Percentiles rank a stretch among this genome's conserved stretches.
Evolutionary conservation across 352 stramenopile species (phyloP).

Genomic region (Globisporangium viniferum): DNA sequence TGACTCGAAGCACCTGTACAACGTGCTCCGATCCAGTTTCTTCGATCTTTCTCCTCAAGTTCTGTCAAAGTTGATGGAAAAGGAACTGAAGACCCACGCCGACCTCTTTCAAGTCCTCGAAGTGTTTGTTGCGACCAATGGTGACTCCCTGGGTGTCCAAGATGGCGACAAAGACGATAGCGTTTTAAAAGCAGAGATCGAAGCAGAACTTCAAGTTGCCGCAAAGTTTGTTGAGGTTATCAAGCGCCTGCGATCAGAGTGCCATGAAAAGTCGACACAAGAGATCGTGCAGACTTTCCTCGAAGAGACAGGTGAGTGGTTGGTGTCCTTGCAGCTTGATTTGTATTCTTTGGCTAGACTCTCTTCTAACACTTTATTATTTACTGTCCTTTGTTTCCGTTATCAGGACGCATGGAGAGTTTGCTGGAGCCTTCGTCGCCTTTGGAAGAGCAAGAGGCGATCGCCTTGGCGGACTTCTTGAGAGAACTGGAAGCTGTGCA

Average conservation of each 20-base stretch:
- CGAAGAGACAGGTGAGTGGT: slow-evolving; percentile 31
- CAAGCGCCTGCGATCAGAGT: slow-evolving; percentile 38
- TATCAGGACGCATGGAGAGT: slow-evolving; percentile 28
- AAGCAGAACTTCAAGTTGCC: slow-evolving; percentile 7
- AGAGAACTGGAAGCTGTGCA: slow-evolving; percentile 58
- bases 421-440: slow-evolving; percentile 48
- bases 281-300: slow-evolving; percentile 68
- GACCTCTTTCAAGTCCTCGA: slow-evolving; percentile 54
- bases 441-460: slow-evolving; percentile 49
- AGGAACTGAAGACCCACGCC: slow-evolving; percentile 42
- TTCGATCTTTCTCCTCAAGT: slow-evolving; percentile 53
- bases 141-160: slow-evolving; percentile 15
- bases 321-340: not conserved
- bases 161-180: not conserved
- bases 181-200: not conserved
- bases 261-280: slow-evolving; percentile 44
- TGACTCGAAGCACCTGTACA: slow-evolving; percentile 75
- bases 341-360: too few species aligned
- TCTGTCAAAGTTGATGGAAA: slow-evolving; percentile 66
- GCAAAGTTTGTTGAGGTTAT: slow-evolving; percentile 40
- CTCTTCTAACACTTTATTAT: not conserved
- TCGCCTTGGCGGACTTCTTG: slow-evolving; percentile 67
- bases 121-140: slow-evolving; percentile 38
- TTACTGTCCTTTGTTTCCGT: not conserved
- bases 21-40: slow-evolving; percentile 64